Conservation (phyloP, 2,329 filamentous ascomycete genomes). For the Xylariaceae sp. region DNA sequence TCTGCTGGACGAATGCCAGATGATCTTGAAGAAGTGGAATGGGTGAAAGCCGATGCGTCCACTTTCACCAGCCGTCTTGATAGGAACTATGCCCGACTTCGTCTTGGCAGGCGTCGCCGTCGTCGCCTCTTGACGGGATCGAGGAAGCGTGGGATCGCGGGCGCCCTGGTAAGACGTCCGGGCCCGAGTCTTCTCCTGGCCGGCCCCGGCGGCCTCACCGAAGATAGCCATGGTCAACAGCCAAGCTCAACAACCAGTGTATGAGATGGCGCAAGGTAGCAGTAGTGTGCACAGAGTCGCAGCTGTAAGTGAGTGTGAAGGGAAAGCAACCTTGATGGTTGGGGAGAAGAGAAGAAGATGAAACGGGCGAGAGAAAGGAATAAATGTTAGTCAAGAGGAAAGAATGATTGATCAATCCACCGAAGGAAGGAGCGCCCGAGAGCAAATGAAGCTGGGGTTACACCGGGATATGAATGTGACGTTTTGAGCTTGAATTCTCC, state of each 20-base stretch:
- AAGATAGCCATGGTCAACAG: constrained; percentile 5
- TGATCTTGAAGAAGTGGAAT: constrained; percentile 57
- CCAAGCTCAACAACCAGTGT: neutral
- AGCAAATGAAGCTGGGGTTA: neutral
- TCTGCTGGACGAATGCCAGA: constrained; percentile 57
- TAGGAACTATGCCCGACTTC: constrained; percentile 19
- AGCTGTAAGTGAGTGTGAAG: neutral
- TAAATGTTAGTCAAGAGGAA: neutral
- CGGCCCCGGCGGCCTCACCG: constrained; percentile 3
- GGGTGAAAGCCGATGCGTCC: constrained; percentile 62
- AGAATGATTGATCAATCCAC: neutral
- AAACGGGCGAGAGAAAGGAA: neutral
- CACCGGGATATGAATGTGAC: neutral
- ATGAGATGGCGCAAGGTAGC: neutral
- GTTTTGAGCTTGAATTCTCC: neutral
- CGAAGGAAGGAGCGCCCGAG: neutral
- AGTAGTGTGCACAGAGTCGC: no score
- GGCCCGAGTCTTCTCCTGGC: constrained; percentile 20
- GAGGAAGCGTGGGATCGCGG: constrained; percentile 26
- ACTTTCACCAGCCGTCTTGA: constrained; percentile 54
- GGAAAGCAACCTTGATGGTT: neutral
- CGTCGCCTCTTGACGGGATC: constrained; percentile 22
- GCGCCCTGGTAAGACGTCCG: constrained; percentile 18
- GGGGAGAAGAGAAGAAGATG: neutral
- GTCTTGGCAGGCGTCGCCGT: neutral